Evolutionary conservation across 768 basidiomycete genomes (phyloP), one percentile per base, ranked within the genome.

Genomic region (Boletus subcaerulescens): DNA sequence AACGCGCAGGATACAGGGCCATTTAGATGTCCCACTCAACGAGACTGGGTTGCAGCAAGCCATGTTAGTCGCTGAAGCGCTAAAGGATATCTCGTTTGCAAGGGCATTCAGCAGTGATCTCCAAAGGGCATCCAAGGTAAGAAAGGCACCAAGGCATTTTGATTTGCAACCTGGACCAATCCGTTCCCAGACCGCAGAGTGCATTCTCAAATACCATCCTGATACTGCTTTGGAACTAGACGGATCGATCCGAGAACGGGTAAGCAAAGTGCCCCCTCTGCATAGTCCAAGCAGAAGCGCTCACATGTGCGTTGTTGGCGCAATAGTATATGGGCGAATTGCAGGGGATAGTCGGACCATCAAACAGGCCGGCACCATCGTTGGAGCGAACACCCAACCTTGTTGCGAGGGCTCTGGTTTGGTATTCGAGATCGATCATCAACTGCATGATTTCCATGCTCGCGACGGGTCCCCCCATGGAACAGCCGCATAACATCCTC

Each of bases 101-200:
- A 70, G 69, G 26, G 88, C 84, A 31, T 85, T 80, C 65, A 82
- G 80, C 56, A 93, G 91, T 64, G 89, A 92, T 73, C 77, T 93
- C 46, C 71, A 61, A 46, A 75, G 92, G 54, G 91, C 91, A 13
- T 71, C 70, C 45, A 78, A 82, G 73, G 91, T 91, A 64, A 71
- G 72, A 53, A 43, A 8, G 1, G 0, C 17, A 15, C 12, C n/a
- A 15, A 22, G 44, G 33, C 18, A 40, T 14, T 20, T 40, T 3
- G n/a, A 22, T 4, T 26, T 13, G 20, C 32, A 13, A 20, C 11
- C 4, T 35, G 20, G 29, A 47, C 12, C 11, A 20, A 50, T 40
- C 26, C 42, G 18, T 39, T 29, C 54, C 33, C 54, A 89, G 89
- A 92, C 90, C 2, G 85, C 86, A 17, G 78, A 85, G 62, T 71